A percentile compares a stretch with the other conserved stretches of the same genome.
These are phyloP conservation scores for Eucalyptus sp. DNA, from an alignment of 345 rosid genomes.

Conservation along the genomic window DNA sequence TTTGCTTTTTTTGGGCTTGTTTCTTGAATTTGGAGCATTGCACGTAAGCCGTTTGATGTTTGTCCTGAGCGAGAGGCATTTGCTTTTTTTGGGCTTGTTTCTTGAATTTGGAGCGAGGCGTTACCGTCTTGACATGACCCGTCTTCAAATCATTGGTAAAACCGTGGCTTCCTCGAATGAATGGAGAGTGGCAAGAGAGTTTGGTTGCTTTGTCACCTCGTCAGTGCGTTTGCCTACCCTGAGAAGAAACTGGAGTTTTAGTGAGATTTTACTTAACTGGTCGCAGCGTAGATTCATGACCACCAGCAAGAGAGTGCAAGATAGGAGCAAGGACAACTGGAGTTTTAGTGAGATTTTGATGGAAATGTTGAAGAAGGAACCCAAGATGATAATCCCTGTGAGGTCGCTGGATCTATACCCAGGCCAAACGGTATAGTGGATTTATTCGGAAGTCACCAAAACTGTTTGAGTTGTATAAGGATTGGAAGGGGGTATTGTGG, in stretches of 20 bases:
- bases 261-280: not conserved
- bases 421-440: constrained; percentile 52
- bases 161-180: not conserved
- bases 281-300: constrained; percentile 36
- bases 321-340: not conserved
- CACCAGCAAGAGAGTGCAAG: constrained; percentile 60
- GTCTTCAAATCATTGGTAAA: not conserved
- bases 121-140: not conserved
- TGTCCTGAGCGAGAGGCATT: not conserved
- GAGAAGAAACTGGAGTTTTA: not conserved
- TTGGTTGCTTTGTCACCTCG: not conserved
- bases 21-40: not conserved
- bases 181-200: not conserved
- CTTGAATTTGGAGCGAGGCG: not conserved
- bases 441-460: constrained; percentile 62
- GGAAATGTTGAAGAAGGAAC: constrained; percentile 56
- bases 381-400: constrained; percentile 48
- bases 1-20: not conserved
- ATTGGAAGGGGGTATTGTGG: constrained; percentile 57
- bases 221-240: not conserved
- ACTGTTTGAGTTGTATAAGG: constrained; percentile 62
- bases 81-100: not conserved
- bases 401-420: constrained; percentile 47
- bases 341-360: constrained; percentile 5
- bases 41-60: not conserved